A percentile compares a stretch with the other conserved stretches of the same genome.
Conservation (phyloP, 768 basidiomycete genomes). For the Candolleomyces aberdarensis region DNA sequence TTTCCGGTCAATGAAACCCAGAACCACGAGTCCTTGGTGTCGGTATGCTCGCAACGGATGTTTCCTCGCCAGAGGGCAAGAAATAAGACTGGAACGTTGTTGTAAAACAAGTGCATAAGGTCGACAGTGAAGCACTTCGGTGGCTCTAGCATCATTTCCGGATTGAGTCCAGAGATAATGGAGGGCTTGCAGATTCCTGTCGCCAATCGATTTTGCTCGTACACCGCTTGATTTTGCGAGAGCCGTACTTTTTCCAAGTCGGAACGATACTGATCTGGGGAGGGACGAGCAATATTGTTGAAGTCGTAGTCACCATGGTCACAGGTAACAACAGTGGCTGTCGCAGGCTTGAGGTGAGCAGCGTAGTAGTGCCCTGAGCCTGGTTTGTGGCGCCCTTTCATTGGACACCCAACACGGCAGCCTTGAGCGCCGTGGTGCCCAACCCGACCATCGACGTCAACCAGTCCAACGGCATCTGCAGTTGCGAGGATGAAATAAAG, state of each 20-base stretch:
- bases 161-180: conserved; percentile 31
- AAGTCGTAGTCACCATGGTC: conserved; percentile 22
- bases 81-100: conserved; percentile 35
- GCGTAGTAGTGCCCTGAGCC: conserved; percentile 29
- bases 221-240: not conserved
- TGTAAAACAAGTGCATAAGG: conserved; percentile 35
- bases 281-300: not conserved
- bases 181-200: conserved; percentile 25
- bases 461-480: conserved; percentile 31
- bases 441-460: conserved; percentile 28
- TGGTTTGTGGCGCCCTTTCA: not conserved
- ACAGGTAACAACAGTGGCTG: conserved; percentile 17
- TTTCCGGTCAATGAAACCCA: conserved; percentile 9
- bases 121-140: conserved; percentile 32
- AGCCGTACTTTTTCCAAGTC: not conserved
- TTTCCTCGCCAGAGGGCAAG: conserved; percentile 11
- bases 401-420: conserved; percentile 7
- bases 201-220: not conserved
- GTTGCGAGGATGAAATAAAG: conserved; percentile 21
- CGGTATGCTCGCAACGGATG: not conserved
- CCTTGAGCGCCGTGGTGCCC: conserved; percentile 25
- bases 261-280: not conserved
- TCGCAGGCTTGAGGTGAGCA: conserved; percentile 20
- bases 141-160: conserved; percentile 19
- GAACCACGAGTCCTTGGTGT: conserved; percentile 7